Conservation (phyloP, 2,329 filamentous ascomycete genomes). For the Pseudopyricularia javanii region DNA sequence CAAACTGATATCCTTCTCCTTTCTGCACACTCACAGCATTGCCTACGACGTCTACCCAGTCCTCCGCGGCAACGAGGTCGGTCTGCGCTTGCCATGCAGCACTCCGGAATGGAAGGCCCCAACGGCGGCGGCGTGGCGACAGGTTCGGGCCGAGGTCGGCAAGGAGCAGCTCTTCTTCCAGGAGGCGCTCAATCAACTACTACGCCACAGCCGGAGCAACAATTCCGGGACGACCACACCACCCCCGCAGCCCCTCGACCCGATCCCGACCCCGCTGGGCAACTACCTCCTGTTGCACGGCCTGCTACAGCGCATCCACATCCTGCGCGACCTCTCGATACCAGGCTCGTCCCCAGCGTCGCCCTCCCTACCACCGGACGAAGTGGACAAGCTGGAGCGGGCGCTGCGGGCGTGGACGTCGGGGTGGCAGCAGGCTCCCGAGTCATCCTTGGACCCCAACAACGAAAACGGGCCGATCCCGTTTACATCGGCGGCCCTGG, state of each 20-base stretch:
- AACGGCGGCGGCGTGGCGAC: slow-evolving; percentile 34
- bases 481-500: slow-evolving; percentile 27
- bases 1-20: slow-evolving; percentile 39
- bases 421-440: slow-evolving; percentile 37
- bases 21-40: slow-evolving; percentile 48
- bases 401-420: slow-evolving; percentile 37
- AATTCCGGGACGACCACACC: slow-evolving; percentile 16
- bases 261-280: slow-evolving; percentile 21
- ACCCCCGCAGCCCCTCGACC: neutral
- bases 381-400: slow-evolving; percentile 27
- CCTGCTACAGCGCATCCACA: slow-evolving; percentile 40
- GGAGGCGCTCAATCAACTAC: slow-evolving; percentile 18
- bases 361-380: slow-evolving; percentile 16
- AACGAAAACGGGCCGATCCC: slow-evolving; percentile 38
- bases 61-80: slow-evolving; percentile 40
- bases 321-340: slow-evolving; percentile 24
- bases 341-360: slow-evolving; percentile 4
- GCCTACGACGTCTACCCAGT: slow-evolving; percentile 49
- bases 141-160: slow-evolving; percentile 10
- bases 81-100: slow-evolving; percentile 38
- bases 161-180: slow-evolving; percentile 13
- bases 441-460: slow-evolving; percentile 39
- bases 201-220: slow-evolving; percentile 11
- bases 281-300: slow-evolving; percentile 42
- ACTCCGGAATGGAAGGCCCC: slow-evolving; percentile 42